Conservation (phyloP, 495 filamentous ascomycete genomes). For the Penicillium samsonianum region DNA sequence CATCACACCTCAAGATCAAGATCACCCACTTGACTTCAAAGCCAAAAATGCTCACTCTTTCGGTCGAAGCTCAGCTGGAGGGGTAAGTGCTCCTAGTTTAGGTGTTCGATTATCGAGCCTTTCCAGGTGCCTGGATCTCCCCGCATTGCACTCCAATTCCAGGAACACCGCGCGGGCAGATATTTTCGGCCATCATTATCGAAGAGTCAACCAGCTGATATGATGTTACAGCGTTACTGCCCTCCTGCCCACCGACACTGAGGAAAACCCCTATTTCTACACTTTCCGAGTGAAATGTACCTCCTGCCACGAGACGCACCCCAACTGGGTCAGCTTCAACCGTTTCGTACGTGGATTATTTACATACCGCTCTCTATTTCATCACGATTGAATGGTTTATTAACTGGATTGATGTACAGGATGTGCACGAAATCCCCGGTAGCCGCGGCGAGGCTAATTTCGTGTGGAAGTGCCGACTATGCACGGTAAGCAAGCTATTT, state of each 20-base stretch:
- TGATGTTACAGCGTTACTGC: slow-evolving; percentile 72
- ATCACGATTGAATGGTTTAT: background rate
- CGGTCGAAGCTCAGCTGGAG: slow-evolving; percentile 74
- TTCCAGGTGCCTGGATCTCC: background rate
- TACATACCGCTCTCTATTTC: background rate
- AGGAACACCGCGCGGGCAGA: background rate
- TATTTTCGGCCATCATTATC: background rate
- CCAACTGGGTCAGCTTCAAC: slow-evolving; percentile 82
- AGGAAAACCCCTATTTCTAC: slow-evolving; percentile 83
- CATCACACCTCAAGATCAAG: slow-evolving; percentile 4
- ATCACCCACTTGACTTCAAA: slow-evolving; percentile 6
- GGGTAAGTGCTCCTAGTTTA: slow-evolving; percentile 51
- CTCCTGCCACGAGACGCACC: slow-evolving; percentile 87
- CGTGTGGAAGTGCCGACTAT: slow-evolving; percentile 96
- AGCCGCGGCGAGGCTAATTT: slow-evolving; percentile 96
- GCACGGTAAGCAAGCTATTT: slow-evolving; percentile 57
- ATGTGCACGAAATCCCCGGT: slow-evolving; percentile 80
- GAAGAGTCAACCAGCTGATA: slow-evolving; percentile 13
- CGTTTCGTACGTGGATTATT: slow-evolving; percentile 69
- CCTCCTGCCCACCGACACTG: slow-evolving; percentile 79
- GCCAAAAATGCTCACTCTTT: slow-evolving; percentile 71
- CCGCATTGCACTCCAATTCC: slow-evolving; percentile 7
- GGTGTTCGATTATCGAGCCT: background rate
- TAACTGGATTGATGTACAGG: slow-evolving; percentile 50
- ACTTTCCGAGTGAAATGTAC: slow-evolving; percentile 97